phyloP scores from a whole-genome alignment of 2,329 filamentous ascomycete species.

The Ophiostoma triangulosporum region DNA sequence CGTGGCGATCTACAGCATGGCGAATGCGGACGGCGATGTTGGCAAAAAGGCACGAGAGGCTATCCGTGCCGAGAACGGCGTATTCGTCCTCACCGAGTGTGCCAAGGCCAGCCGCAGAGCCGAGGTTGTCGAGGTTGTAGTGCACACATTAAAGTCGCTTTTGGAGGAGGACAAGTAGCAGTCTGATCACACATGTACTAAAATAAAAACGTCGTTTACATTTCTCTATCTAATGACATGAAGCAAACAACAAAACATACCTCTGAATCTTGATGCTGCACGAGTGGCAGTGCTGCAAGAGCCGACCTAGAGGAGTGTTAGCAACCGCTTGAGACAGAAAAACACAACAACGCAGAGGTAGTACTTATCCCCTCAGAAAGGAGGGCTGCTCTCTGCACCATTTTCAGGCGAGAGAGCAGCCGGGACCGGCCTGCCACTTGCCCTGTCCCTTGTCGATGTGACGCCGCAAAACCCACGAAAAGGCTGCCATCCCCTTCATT shows the following conservation, averaged over 20 bases:
- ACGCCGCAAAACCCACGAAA: not conserved
- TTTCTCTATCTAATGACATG: not conserved
- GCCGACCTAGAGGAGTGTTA: too few relatives aligned
- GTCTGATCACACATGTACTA: not conserved
- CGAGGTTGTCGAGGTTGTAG: constrained; percentile 56
- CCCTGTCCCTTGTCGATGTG: constrained; percentile 20
- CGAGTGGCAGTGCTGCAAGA: too few relatives aligned
- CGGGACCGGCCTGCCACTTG: constrained; percentile 29
- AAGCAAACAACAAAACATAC: not conserved
- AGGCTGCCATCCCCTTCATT: not conserved
- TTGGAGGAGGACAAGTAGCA: constrained; percentile 26
- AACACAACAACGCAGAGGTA: not conserved
- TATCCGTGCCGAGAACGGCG: constrained; percentile 47
- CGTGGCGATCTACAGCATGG: constrained; percentile 61
- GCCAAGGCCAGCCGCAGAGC: constrained; percentile 54
- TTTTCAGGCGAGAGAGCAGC: constrained; percentile 36
- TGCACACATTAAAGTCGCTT: constrained; percentile 59
- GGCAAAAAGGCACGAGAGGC: constrained; percentile 47
- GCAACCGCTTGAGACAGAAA: not conserved
- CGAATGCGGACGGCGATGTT: constrained; percentile 45
- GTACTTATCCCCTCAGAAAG: constrained; percentile 37
- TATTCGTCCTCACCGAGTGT: constrained; percentile 55
- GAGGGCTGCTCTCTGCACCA: constrained; percentile 35
- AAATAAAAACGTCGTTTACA: not conserved
- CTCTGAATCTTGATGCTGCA: too few relatives aligned